phyloP scores from a whole-genome alignment of 1,284 basidiomycete species.

The Moesziomyces parantarcticus region DNA sequence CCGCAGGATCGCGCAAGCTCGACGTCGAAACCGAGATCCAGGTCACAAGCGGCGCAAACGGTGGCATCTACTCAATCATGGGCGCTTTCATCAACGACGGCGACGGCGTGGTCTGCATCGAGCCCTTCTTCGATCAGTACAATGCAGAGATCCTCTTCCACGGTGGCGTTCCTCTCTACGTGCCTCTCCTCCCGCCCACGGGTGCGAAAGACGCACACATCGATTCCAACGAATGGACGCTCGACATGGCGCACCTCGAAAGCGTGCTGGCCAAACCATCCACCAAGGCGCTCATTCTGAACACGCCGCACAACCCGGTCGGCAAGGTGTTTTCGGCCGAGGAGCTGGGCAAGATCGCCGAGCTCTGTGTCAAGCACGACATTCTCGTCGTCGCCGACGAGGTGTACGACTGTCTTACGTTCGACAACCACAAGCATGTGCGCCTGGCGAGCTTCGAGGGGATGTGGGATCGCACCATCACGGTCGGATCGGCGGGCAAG shows the following conservation, averaged over 20 bases:
- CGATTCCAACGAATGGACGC: conserved; percentile 69
- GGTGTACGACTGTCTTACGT: conserved; percentile 90
- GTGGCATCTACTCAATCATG: conserved; percentile 62
- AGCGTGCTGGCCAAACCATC: conserved; percentile 79
- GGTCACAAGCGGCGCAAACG: conserved; percentile 89
- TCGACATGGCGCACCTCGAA: conserved; percentile 74
- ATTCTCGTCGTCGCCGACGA: conserved; percentile 94
- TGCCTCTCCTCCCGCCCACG: conserved; percentile 87
- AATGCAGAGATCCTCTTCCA: conserved; percentile 70
- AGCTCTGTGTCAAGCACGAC: conserved; percentile 89
- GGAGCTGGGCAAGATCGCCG: conserved; percentile 86
- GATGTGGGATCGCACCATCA: conserved; percentile 97
- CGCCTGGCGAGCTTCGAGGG: conserved; percentile 80
- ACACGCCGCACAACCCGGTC: conserved; percentile 80
- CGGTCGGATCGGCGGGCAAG: conserved; percentile 80
- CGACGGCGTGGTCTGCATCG: conserved; percentile 98
- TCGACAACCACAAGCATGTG: conserved; percentile 86
- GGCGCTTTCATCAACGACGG: conserved; percentile 58
- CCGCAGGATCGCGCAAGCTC: conserved; percentile 74
- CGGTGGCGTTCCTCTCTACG: conserved; percentile 87
- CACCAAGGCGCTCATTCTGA: conserved; percentile 75
- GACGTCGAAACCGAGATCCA: conserved; percentile 88
- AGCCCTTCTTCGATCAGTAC: conserved; percentile 95
- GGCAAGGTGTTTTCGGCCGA: conserved; percentile 85
- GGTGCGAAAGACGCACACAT: conserved; percentile 8